Conservation (phyloP, 768 basidiomycete genomes). For the Suillus lakei region DNA sequence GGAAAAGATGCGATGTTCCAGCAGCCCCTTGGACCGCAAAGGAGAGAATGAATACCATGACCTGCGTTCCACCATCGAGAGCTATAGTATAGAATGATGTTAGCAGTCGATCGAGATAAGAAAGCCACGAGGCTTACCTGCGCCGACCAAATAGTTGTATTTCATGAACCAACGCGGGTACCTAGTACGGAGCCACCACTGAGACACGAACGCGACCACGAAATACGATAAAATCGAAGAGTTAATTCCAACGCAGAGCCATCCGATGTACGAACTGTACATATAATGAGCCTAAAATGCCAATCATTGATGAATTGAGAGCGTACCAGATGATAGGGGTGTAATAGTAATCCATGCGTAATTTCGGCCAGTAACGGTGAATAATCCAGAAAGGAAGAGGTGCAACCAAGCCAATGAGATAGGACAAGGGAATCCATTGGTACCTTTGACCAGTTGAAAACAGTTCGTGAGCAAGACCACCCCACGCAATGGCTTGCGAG, state of each 20-base stretch:
- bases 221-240: slow-evolving; percentile 26
- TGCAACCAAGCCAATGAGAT: slow-evolving; percentile 35
- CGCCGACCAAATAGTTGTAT: slow-evolving; percentile 46
- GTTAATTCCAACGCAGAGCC: slow-evolving; percentile 32
- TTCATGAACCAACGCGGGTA: slow-evolving; percentile 41
- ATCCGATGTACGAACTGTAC: slow-evolving; percentile 22
- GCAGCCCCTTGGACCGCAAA: slow-evolving; percentile 56
- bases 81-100: slow-evolving; percentile 18
- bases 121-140: slow-evolving; percentile 38
- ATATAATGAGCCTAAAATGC: slow-evolving; percentile 1
- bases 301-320: background rate
- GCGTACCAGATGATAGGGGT: slow-evolving; percentile 34
- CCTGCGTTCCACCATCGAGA: slow-evolving; percentile 47
- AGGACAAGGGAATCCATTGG: slow-evolving; percentile 46
- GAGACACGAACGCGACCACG: slow-evolving; percentile 36
- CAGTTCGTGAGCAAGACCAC: slow-evolving; percentile 41
- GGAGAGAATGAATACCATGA: slow-evolving; percentile 59
- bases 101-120: background rate
- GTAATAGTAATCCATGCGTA: slow-evolving; percentile 30
- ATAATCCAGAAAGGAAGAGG: slow-evolving; percentile 48
- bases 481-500: slow-evolving; percentile 43
- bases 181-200: slow-evolving; percentile 44
- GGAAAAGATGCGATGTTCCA: slow-evolving; percentile 51
- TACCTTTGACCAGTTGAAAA: slow-evolving; percentile 36
- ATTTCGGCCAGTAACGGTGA: slow-evolving; percentile 40